Conservation (phyloP, 2,329 filamentous ascomycete genomes). For the Cladophialophora yegresii region DNA sequence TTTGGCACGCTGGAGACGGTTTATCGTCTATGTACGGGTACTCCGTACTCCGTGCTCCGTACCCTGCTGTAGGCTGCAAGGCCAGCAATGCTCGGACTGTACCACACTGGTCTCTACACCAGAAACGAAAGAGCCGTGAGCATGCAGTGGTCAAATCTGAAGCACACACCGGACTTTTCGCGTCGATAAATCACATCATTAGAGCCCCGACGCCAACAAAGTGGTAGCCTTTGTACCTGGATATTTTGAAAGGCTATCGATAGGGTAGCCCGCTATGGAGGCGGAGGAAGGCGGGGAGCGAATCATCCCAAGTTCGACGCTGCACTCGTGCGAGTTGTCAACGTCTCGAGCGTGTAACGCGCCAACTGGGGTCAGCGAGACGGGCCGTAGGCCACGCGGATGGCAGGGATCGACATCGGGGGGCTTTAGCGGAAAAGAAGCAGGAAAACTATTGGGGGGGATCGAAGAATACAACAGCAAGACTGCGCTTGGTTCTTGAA, state of each 20-base stretch:
- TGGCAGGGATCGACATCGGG: background rate
- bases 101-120: too few species aligned
- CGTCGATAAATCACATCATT: background rate
- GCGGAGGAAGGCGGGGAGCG: background rate
- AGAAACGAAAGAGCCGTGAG: background rate
- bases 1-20: background rate
- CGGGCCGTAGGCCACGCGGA: background rate
- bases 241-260: background rate
- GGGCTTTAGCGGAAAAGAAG: background rate
- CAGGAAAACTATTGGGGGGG: background rate
- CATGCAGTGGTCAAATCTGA: background rate
- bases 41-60: too few species aligned
- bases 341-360: background rate
- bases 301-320: background rate
- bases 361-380: background rate
- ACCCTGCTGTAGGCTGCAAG: background rate
- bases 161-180: background rate
- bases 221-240: background rate
- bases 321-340: background rate
- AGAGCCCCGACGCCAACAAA: background rate
- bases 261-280: background rate
- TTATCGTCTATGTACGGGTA: background rate
- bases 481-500: background rate
- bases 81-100: background rate
- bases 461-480: background rate